Evolutionary conservation across 768 basidiomycete genomes (phyloP), one percentile per base, ranked within the genome.

Genomic region (Cyclocybe cylindracea): DNA sequence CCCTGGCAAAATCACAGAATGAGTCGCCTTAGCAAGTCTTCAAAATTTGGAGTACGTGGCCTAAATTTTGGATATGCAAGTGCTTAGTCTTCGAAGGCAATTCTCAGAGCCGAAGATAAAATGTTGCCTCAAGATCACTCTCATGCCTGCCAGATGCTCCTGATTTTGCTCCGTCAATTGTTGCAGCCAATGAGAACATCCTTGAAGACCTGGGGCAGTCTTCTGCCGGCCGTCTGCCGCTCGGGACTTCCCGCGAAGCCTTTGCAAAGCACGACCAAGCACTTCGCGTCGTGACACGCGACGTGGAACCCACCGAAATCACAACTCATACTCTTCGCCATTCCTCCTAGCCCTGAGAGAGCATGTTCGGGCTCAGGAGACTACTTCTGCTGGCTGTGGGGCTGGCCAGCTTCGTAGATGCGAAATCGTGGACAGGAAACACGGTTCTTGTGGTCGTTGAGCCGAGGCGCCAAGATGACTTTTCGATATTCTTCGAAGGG

Each of bases 371-470:
- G 19, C 60, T 73, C 50, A 66, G 64, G 51, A 66, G 67, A 24
- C 58, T 76, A 51, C 32, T 76, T 45, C 51, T 72, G 40, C 61
- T 77, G 29, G 65, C 66, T 37, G 59, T 59, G 35, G 64, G 67
- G 37, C 55, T 74, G 37, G 59, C 63, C 33, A 57, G 62, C 31
- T 46, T 66, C 31, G 64, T 66, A 18, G 55, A 76, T 63, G 87
- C 89, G 46, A 83, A 76, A 61, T 92, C 91, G n/a, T 91, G 90
- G 70, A 76, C 86, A 8, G 91, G 89, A 10, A 78, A 87, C 69
- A 86, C 84, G 29, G 89, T 97, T 13, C 81, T 98, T 10, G 89
- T 97, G 41, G 78, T 96, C 10, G 76, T 96, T 33, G 93, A 98
- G 65, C 81, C 85, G 1, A 75, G 73, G 32, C 70, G 86, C n/a